Evolutionary conservation across 2,329 filamentous ascomycete genomes (phyloP), one percentile per base, ranked within the genome.

Genomic region (Mycosphaerelloides madeirae): DNA sequence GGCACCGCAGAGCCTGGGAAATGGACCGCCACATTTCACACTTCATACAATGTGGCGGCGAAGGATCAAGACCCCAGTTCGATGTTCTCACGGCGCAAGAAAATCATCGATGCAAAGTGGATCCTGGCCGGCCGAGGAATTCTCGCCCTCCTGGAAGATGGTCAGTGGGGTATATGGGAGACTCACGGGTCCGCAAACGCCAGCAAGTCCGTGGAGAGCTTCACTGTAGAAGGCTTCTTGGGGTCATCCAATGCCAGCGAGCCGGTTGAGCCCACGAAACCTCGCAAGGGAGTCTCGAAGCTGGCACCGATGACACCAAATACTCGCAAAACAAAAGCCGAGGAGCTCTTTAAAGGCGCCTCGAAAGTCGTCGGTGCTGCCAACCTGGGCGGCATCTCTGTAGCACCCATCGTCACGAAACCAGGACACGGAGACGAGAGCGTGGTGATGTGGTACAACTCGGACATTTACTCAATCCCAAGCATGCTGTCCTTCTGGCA

Each of bases 161-260:
- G 73, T 8, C 69, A 75, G 57, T 77, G 74, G 74, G 73, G 73
- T 11, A 62, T 76, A n/a, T 76, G 73, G 73, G 71, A 73, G 49
- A 52, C 70, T 4, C 37, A 29, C 18, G 46, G 43, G 19, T 16
- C 50, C 8, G 18, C 49, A 5, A 38, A 49, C 32, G 28, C 40
- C 19, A 50, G 46, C 31, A 59, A 58, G 29, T 48, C 39, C 5
- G 34, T 58, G 13, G 53, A 56, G 32, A 50, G 59, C 7, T 63
- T 65, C 31, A 52, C 52, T 2, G 43, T 64, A 7, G 51, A 52
- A 16, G 62, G 63, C 13, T 64, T 50, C 42, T 48, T 67, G 4
- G 58, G 56, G 18, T 45, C 54, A 5, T 45, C 58, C 13, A 47
- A 41, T 31, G 41, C 50, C 11, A 49, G 48, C 31, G 57, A 57